Evolutionary conservation across 768 basidiomycete genomes (phyloP).

Genomic region (Leucocoprinus birnbaumii): DNA sequence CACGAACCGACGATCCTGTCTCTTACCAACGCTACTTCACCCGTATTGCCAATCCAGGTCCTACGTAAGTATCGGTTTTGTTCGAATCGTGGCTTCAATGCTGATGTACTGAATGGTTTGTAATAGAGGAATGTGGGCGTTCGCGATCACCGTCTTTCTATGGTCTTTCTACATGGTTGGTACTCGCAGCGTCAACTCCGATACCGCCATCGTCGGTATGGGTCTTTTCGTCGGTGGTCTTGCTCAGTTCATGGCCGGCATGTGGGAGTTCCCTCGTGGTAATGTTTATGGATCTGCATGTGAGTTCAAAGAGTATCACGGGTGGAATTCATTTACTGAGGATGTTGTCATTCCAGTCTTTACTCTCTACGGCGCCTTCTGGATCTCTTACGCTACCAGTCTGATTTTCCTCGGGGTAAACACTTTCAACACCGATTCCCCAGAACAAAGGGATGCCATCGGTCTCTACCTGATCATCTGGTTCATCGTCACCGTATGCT

Average conservation of each 20-base stretch:
- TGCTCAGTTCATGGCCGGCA: slow-evolving; percentile 61
- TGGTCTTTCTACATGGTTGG: slow-evolving; percentile 52
- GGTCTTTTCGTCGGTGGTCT: slow-evolving; percentile 64
- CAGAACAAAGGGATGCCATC: slow-evolving; percentile 40
- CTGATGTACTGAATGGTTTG: background rate
- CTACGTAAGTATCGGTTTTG: slow-evolving; percentile 9
- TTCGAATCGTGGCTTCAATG: background rate
- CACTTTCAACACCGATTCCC: slow-evolving; percentile 29
- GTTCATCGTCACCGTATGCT: slow-evolving; percentile 50
- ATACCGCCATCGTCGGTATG: slow-evolving; percentile 60
- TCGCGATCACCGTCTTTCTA: slow-evolving; percentile 57
- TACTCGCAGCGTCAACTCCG: slow-evolving; percentile 32
- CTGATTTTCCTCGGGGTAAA: slow-evolving; percentile 47
- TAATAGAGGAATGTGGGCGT: slow-evolving; percentile 52
- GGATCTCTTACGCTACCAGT: slow-evolving; percentile 57
- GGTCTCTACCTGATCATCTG: slow-evolving; percentile 56
- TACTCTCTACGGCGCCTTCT: slow-evolving; percentile 60
- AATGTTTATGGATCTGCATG: slow-evolving; percentile 53
- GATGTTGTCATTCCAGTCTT: slow-evolving; percentile 36
- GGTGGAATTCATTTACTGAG: background rate
- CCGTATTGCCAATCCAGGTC: slow-evolving; percentile 14
- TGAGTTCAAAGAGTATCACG: slow-evolving; percentile 21
- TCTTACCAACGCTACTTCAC: slow-evolving; percentile 15
- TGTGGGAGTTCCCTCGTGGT: slow-evolving; percentile 54
- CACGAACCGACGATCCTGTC: slow-evolving; percentile 13